Base-by-base conservation (phyloP, 1,284 basidiomycete genomes). In the Tranzscheliella williamsii region DNA sequence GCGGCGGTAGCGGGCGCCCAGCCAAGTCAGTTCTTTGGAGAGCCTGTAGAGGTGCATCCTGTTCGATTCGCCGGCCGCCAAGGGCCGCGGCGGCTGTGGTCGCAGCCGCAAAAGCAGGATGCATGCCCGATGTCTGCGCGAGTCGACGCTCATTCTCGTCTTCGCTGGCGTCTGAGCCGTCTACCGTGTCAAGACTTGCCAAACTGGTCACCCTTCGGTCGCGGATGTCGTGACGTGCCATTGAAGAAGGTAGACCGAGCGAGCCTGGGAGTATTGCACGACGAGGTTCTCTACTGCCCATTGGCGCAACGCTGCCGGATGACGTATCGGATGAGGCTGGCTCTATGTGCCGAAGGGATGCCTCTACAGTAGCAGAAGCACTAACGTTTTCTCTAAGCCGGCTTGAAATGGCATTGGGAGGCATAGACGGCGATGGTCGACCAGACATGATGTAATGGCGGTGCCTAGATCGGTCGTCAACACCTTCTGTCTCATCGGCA, bases 1-100 rank as follows among this genome's bases (percentile, higher is more conserved):
- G 73, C 27, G 72, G 70, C 21, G 72, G 73, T 40, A 75, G 43
- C 2, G 70, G 64, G 4, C 67, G 38, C 26, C 70, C 67, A 18
- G 70, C 62, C 9, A 68, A 45, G 29, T 70, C 70, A 17, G 64
- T 69, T 4, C 70, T 48, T 38, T 55, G 58, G 24, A 69, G 63
- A 24, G 63, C 49, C 31, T 46, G 39, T 4, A 49, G 49, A 9
- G 63, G 54, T 4, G 34, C 48, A 7, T 57, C 53, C 22, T 44
- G 51, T 16, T 55, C 50, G 11, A 43, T 31, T 22, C 43, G 36
- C 13, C 51, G 39, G n/a, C 50, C 49, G 20, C 30, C 24, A 33
- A 30, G 17, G n/a, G 29, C 29, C 3, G 38, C 31, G 1, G 54
- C 50, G 22, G 62, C 56, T 8, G 49, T 52, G 4, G 62, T 46